Percentiles rank a stretch among this genome's conserved stretches.
These are phyloP conservation scores for Claviceps sp. DNA, from an alignment of 2,329 filamentous ascomycete genomes.

Conservation along the genomic window DNA sequence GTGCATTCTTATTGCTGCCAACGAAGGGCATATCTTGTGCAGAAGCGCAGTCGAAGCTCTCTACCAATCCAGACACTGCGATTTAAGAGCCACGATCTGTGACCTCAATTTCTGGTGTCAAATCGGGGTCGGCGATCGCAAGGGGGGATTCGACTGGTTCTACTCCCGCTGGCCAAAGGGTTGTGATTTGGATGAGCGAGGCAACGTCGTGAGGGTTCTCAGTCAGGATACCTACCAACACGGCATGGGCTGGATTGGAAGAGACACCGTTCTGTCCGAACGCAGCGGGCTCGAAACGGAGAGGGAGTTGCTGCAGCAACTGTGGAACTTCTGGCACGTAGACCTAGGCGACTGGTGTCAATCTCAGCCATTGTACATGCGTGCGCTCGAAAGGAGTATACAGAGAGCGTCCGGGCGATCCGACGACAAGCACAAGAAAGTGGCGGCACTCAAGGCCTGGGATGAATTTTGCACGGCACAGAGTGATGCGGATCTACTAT, in stretches of 20 bases:
- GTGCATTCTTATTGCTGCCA: slow-evolving; percentile 67
- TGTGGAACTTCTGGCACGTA: slow-evolving; percentile 54
- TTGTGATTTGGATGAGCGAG: slow-evolving; percentile 51
- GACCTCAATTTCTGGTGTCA: slow-evolving; percentile 97
- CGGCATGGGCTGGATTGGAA: slow-evolving; percentile 66
- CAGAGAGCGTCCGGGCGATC: slow-evolving; percentile 10
- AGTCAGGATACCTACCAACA: slow-evolving; percentile 66
- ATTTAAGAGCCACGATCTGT: slow-evolving; percentile 67
- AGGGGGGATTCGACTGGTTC: slow-evolving; percentile 83
- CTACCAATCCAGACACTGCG: slow-evolving; percentile 53
- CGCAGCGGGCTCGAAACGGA: slow-evolving; percentile 31
- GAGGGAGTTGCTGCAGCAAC: slow-evolving; percentile 50
- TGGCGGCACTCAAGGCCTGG: slow-evolving; percentile 33
- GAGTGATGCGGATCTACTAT: slow-evolving; percentile 53
- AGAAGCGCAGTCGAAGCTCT: slow-evolving; percentile 54
- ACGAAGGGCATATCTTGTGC: slow-evolving; percentile 71
- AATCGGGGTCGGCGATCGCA: slow-evolving; percentile 80
- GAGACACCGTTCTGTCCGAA: slow-evolving; percentile 37
- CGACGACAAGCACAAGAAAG: background rate
- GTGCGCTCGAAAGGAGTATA: slow-evolving; percentile 20
- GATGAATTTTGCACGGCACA: slow-evolving; percentile 43
- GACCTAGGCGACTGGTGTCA: slow-evolving; percentile 46
- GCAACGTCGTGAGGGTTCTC: slow-evolving; percentile 59
- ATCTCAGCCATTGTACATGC: slow-evolving; percentile 20
- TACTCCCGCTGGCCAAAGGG: slow-evolving; percentile 64